Evolutionary conservation across 768 basidiomycete genomes (phyloP).

Genomic region (Tephrocybe sp.): DNA sequence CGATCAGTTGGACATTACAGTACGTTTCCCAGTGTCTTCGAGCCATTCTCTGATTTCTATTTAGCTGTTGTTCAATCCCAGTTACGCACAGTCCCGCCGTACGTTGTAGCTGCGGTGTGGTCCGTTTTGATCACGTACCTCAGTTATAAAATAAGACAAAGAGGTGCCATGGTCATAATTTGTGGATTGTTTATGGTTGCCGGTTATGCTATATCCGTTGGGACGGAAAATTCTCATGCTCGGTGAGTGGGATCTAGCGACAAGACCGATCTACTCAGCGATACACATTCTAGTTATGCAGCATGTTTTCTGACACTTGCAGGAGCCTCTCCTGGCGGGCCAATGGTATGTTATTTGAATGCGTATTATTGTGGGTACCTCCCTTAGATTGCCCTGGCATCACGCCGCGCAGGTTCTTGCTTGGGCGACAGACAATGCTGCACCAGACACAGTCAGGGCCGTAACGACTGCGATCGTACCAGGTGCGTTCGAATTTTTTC

Average conservation of each 20-base stretch:
- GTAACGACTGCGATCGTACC: constrained; percentile 43
- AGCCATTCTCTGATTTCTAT: neutral
- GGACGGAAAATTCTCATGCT: constrained; percentile 39
- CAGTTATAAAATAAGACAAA: constrained; percentile 34
- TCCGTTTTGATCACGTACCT: constrained; percentile 31
- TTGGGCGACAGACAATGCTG: constrained; percentile 49
- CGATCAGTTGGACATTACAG: constrained; percentile 22
- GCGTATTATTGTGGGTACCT: neutral
- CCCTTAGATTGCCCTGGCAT: neutral
- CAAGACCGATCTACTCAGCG: neutral
- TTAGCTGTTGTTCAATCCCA: constrained; percentile 44
- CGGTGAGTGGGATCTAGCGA: constrained; percentile 11
- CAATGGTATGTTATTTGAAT: constrained; percentile 16
- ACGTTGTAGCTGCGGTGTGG: constrained; percentile 39
- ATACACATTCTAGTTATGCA: constrained; percentile 33
- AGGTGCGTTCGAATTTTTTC: constrained; percentile 18
- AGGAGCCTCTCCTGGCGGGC: constrained; percentile 36
- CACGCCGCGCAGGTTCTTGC: constrained; percentile 28
- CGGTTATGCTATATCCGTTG: constrained; percentile 42
- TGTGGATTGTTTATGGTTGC: constrained; percentile 35
- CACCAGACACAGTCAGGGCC: constrained; percentile 46
- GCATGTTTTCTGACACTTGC: constrained; percentile 43
- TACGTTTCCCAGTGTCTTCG: constrained; percentile 8
- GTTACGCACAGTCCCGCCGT: constrained; percentile 48
- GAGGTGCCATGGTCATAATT: constrained; percentile 31